Percentiles rank a stretch among this genome's conserved stretches.
Conservation (phyloP, 163 green algal genomes). For the Coccomyxa subellipsoidea region DNA sequence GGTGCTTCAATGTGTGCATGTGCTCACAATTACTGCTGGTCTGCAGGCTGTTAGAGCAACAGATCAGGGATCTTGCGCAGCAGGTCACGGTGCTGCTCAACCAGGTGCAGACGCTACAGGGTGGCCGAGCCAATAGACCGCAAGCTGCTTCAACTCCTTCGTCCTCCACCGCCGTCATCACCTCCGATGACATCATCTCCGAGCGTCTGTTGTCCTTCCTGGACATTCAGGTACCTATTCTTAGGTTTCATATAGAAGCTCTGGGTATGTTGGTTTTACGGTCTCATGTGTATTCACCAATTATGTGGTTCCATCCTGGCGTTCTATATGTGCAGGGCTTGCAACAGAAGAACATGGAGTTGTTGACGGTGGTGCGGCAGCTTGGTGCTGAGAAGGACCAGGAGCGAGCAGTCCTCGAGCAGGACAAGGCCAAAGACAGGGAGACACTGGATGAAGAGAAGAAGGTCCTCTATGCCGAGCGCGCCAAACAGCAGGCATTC, state of each 20-base stretch:
- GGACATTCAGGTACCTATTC: conserved; percentile 31
- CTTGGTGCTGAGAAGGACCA: conserved; percentile 46
- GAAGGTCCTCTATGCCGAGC: background rate
- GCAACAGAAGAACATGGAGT: conserved; percentile 52
- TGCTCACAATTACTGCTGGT: too few relatives aligned
- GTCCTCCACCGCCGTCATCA: background rate
- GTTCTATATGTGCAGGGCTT: conserved; percentile 39
- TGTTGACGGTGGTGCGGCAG: conserved; percentile 54
- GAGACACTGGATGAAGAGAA: conserved; percentile 26
- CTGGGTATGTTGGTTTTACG: too few relatives aligned
- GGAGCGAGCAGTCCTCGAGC: conserved; percentile 12
- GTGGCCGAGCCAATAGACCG: background rate
- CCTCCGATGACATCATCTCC: conserved; percentile 43
- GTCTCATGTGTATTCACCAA: too few relatives aligned
- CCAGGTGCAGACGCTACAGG: conserved; percentile 35
- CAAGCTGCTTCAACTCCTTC: background rate
- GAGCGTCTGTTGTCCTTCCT: conserved; percentile 52
- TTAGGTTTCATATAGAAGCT: too few relatives aligned
- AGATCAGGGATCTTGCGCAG: conserved; percentile 45
- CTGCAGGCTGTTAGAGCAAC: conserved; percentile 33
- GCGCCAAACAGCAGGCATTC: conserved; percentile 25
- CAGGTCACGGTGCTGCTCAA: conserved; percentile 53
- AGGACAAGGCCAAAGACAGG: conserved; percentile 7
- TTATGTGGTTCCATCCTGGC: too few relatives aligned
- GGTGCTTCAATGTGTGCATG: too few relatives aligned